Base-by-base conservation (phyloP, 345 rosid species). In the Syzygium grande region DNA sequence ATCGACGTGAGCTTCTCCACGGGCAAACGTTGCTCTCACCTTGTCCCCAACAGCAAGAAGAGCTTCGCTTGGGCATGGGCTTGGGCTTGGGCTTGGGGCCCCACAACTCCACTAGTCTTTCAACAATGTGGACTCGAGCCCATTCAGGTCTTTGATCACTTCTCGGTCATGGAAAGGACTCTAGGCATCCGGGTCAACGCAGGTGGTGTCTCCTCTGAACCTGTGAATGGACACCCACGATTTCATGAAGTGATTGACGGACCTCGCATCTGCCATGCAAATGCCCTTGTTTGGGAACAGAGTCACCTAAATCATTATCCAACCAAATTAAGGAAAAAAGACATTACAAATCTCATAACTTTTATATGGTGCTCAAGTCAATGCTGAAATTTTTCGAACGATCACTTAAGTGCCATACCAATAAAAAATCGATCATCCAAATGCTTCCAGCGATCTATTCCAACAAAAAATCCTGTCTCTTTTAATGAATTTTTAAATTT, bases 241-340 rank as follows among this genome's bases (percentile, higher is more conserved):
- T 73, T 88, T 92, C 89, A 92, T 80, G 91, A 94, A 94, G 84
- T 90, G 90, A 55, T 49, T 86, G 79, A 92, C 84, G 1, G 92
- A 58, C 84, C 85, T 87, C 51, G 94, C 95, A 84, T 92, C 94
- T 4, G 90, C 92, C 19, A 91, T 56, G 41, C 91, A 88, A 5
- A 94, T 27, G 2, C 94, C 95, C 5, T 87, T 22, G 73, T 89
- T 88, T 2, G 95, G 92, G 83, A 92, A 94, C 16, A 92, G 12
- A 3, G 93, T 91, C 30, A 91, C 53, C 88, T 83, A 52, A 11
- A 15, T 38, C n/a, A 30, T 9, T 21, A 55, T 19, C 25, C 58
- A 19, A 55, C 58, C 21, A 55, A 3, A 55, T 55, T 22, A 21
- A 53, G 22, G 7, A 53, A 17, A 17, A 53, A 16, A 1, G 11